Percentiles rank a stretch among this genome's conserved stretches.
These are phyloP conservation scores for Lachnellula hyalina DNA, from an alignment of 2,329 filamentous ascomycete genomes.

Conservation along the genomic window DNA sequence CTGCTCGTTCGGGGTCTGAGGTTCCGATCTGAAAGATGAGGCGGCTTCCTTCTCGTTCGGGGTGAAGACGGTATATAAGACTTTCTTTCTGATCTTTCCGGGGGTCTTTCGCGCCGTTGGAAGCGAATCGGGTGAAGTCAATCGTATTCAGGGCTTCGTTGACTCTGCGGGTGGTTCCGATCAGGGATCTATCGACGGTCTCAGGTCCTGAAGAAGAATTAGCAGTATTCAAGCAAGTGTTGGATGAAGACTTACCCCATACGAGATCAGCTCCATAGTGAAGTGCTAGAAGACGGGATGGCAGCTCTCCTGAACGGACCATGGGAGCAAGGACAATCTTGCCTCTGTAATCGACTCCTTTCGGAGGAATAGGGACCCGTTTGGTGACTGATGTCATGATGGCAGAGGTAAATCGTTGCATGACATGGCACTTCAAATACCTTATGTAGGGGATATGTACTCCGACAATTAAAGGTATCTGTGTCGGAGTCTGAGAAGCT, in stretches of 20 bases:
- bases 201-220: conserved; percentile 62
- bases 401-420: conserved; percentile 37
- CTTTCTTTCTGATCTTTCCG: conserved; percentile 52
- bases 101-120: conserved; percentile 58
- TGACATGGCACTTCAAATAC: conserved; percentile 22
- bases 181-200: conserved; percentile 86
- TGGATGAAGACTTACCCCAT: conserved; percentile 62
- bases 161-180: conserved; percentile 73
- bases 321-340: conserved; percentile 95
- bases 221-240: neutral
- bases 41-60: conserved; percentile 65
- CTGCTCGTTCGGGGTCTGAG: conserved; percentile 73
- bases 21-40: conserved; percentile 93
- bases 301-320: conserved; percentile 95
- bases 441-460: neutral
- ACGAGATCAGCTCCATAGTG: conserved; percentile 96
- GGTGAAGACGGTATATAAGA: conserved; percentile 80
- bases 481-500: neutral
- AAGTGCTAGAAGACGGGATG: conserved; percentile 79
- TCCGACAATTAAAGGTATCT: neutral
- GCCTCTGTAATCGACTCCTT: conserved; percentile 88
- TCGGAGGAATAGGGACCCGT: conserved; percentile 75
- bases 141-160: conserved; percentile 74
- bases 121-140: conserved; percentile 76
- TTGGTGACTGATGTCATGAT: conserved; percentile 56